phyloP scores from a whole-genome alignment of 768 basidiomycete species.

The Polyporus arcularius region DNA sequence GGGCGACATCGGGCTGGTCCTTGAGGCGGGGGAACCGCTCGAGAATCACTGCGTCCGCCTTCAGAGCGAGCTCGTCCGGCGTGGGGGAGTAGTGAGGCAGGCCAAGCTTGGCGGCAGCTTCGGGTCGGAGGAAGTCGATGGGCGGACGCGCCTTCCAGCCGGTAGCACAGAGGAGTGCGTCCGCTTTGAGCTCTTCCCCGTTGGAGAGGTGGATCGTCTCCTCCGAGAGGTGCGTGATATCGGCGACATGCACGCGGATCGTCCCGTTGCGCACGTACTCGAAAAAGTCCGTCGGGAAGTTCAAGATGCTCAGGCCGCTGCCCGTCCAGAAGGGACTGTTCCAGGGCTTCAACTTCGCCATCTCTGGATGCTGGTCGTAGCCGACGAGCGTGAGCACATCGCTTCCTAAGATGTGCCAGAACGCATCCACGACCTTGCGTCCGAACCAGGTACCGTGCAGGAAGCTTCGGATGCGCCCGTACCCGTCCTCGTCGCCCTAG shows the following conservation, averaged over 20 bases:
- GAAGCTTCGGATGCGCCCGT: background rate
- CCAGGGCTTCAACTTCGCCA: background rate
- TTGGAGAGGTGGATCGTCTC: background rate
- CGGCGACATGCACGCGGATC: background rate
- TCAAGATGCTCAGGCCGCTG: background rate
- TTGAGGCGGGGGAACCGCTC: background rate
- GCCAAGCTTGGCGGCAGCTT: background rate
- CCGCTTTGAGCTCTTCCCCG: background rate
- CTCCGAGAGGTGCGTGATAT: background rate
- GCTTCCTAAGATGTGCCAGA: background rate
- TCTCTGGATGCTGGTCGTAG: background rate
- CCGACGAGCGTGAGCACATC: background rate
- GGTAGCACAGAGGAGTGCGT: background rate
- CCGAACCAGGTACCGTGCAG: background rate
- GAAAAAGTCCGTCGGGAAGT: background rate
- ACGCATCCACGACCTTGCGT: background rate
- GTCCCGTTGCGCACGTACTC: background rate
- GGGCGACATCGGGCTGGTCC: background rate
- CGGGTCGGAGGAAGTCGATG: background rate
- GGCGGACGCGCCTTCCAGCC: background rate
- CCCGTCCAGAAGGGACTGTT: background rate
- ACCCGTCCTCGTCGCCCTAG: background rate
- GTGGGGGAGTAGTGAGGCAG: background rate
- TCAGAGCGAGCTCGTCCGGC: background rate
- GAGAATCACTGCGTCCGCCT: background rate